Percentiles rank a stretch among this genome's conserved stretches.
Conservation (phyloP, 129 eudicot species). For the Calendula officinalis region DNA sequence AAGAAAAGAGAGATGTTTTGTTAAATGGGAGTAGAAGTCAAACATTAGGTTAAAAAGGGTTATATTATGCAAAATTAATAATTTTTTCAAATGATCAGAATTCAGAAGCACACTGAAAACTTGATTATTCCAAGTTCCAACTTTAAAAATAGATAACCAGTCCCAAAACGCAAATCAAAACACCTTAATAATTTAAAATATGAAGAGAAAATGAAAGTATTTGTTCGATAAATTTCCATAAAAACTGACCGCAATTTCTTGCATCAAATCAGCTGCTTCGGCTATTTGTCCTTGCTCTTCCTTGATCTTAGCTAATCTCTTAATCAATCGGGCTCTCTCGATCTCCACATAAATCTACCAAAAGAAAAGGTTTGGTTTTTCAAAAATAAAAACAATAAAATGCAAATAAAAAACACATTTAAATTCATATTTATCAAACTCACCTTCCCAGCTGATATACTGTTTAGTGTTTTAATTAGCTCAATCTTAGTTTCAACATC, state of each 20-base stretch:
- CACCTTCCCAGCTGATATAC: conserved; percentile 94
- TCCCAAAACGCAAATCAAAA: background rate
- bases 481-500: conserved; percentile 80
- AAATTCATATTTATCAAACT: background rate
- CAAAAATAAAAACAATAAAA: conserved; percentile 15
- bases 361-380: background rate
- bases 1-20: background rate
- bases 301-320: conserved; percentile 74
- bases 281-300: conserved; percentile 81
- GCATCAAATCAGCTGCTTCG: conserved; percentile 94
- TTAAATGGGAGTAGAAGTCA: background rate
- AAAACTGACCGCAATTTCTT: conserved; percentile 81
- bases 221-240: background rate
- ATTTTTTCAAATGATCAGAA: background rate
- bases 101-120: background rate
- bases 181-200: background rate
- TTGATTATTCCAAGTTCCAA: background rate
- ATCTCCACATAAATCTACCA: conserved; percentile 79
- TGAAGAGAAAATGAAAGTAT: background rate
- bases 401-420: conserved; percentile 2
- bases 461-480: conserved; percentile 86
- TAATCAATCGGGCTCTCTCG: conserved; percentile 81
- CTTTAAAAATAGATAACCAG: background rate
- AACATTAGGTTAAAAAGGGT: background rate
- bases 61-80: background rate